phyloP scores from a whole-genome alignment of 2,329 filamentous ascomycete genomes.

The Botrytis sinoallii region DNA sequence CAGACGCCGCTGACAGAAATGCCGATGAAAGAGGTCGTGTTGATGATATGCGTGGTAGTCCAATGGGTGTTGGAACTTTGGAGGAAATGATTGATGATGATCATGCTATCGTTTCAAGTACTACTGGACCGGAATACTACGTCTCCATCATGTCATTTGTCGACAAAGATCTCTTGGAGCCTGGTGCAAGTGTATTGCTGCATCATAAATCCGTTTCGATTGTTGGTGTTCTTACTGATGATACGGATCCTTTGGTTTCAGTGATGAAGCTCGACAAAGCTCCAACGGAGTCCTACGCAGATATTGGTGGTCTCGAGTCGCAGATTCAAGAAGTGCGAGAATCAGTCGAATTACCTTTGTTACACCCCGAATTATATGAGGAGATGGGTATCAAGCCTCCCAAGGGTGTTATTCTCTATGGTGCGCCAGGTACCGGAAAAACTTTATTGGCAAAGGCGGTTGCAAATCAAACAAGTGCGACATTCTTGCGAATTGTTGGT shows the following conservation, averaged over 20 bases:
- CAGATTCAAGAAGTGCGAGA: conserved; percentile 98
- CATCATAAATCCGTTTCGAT: conserved; percentile 99
- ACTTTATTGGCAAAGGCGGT: conserved; percentile 95
- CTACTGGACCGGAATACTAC: conserved; percentile 97
- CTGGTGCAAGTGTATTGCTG: conserved; percentile 88
- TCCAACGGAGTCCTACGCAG: conserved; percentile 94
- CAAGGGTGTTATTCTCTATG: conserved; percentile 98
- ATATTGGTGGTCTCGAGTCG: conserved; percentile 91
- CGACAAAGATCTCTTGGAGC: conserved; percentile 96
- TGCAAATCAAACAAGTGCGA: conserved; percentile 97
- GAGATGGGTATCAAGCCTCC: conserved; percentile 99
- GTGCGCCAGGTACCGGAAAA: conserved; percentile 94
- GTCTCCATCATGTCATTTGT: conserved; percentile 99
- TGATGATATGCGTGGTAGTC: conserved; percentile 97
- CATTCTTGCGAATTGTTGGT: conserved; percentile 94
- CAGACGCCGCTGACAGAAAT: conserved; percentile 77
- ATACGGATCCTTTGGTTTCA: conserved; percentile 89
- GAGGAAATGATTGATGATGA: conserved; percentile 99
- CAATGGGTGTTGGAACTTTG: conserved; percentile 96
- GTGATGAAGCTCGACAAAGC: conserved; percentile 99
- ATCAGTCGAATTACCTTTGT: conserved; percentile 88
- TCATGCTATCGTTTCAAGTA: conserved; percentile 96
- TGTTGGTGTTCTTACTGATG: conserved; percentile 93
- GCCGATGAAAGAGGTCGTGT: conserved; percentile 93
- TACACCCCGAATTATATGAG: conserved; percentile 96